phyloP scores from a whole-genome alignment of 2,329 filamentous ascomycete genomes.

The Trichoderma polysporum region DNA sequence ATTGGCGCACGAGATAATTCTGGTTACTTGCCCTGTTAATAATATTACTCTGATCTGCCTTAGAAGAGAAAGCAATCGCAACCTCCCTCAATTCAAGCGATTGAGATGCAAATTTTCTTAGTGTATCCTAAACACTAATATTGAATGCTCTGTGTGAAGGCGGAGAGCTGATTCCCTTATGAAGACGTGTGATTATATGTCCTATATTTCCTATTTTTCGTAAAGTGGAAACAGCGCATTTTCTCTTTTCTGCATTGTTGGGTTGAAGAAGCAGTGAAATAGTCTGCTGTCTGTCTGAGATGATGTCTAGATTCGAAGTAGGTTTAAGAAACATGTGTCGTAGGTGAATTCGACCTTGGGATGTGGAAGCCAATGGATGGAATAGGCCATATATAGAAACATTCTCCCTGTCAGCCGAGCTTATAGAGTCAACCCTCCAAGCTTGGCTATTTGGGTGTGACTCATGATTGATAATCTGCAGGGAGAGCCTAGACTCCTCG shows the following conservation, averaged over 20 bases:
- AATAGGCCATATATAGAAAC: conserved; percentile 85
- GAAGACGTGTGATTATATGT: conserved; percentile 65
- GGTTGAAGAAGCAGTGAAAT: conserved; percentile 65
- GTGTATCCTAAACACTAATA: conserved; percentile 69
- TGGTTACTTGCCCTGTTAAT: conserved; percentile 43
- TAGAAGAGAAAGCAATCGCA: conserved; percentile 37
- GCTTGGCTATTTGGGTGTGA: conserved; percentile 79
- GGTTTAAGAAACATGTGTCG: conserved; percentile 83
- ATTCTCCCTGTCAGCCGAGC: conserved; percentile 71
- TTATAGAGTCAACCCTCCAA: conserved; percentile 50
- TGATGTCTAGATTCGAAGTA: conserved; percentile 64
- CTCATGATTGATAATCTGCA: conserved; percentile 84
- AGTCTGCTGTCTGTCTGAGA: conserved; percentile 69
- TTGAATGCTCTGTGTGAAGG: conserved; percentile 53
- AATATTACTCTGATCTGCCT: conserved; percentile 24
- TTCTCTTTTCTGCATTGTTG: conserved; percentile 61
- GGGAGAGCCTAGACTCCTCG: conserved; percentile 72
- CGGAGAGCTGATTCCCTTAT: conserved; percentile 68
- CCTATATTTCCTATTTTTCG: conserved; percentile 75
- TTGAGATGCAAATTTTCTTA: conserved; percentile 69
- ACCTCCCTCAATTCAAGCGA: conserved; percentile 67
- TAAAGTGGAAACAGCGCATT: conserved; percentile 59
- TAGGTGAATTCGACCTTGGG: conserved; percentile 72
- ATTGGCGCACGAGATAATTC: background rate
- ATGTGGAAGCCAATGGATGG: conserved; percentile 68